Evolutionary conservation across 1,284 basidiomycete species (phyloP).

Genomic region (Malassezia brasiliensis): DNA sequence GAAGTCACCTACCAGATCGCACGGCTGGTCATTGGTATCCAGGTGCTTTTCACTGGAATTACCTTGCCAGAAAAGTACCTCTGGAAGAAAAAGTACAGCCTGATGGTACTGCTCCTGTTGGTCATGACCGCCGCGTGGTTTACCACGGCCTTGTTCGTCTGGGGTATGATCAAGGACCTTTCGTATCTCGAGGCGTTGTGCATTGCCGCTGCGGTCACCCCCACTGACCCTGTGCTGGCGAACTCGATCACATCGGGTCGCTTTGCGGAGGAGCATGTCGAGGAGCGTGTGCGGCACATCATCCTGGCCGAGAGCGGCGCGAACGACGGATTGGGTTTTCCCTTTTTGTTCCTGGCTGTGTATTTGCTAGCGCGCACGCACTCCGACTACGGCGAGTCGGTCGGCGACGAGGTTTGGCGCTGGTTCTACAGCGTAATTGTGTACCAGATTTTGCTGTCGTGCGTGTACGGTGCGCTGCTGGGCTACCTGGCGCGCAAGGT

Average conservation of each 20-base stretch:
- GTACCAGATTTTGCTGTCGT: constrained; percentile 49
- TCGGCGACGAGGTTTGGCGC: constrained; percentile 43
- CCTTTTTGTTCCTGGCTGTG: constrained; percentile 47
- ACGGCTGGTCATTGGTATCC: constrained; percentile 46
- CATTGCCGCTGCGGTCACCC: constrained; percentile 50
- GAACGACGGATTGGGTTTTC: constrained; percentile 49
- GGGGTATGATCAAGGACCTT: constrained; percentile 45
- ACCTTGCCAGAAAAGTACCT: constrained; percentile 47
- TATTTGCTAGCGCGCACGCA: constrained; percentile 36
- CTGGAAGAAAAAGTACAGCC: constrained; percentile 37
- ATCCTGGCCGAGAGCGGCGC: constrained; percentile 50
- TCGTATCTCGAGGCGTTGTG: constrained; percentile 48
- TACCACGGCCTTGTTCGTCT: constrained; percentile 45
- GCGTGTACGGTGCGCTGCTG: constrained; percentile 46
- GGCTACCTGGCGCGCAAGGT: constrained; percentile 49
- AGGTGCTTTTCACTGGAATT: constrained; percentile 50
- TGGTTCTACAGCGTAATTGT: constrained; percentile 50
- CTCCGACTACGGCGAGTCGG: constrained; percentile 26
- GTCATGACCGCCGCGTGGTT: constrained; percentile 51
- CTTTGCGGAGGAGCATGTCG: constrained; percentile 50
- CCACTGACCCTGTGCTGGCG: constrained; percentile 50
- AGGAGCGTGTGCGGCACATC: constrained; percentile 47
- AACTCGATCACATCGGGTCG: constrained; percentile 48
- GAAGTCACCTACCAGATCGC: constrained; percentile 49
- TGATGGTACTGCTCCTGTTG: constrained; percentile 44